Conservation (phyloP, 169 alveolate species). For the Plasmodium blacklocki region DNA sequence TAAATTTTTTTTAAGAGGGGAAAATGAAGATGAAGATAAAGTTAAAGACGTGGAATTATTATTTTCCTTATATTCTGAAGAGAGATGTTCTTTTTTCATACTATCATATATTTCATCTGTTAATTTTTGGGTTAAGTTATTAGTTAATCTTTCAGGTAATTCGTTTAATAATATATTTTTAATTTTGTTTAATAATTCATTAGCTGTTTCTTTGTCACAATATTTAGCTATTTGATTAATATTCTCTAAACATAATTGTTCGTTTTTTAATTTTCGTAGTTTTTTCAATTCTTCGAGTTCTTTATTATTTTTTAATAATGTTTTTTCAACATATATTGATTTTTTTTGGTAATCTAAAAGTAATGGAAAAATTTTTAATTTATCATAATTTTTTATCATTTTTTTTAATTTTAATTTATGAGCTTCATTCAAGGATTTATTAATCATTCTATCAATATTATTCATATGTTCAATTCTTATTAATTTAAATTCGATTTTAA, state of each 20-base stretch:
- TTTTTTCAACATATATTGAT: constrained; percentile 24
- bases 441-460: constrained; percentile 20
- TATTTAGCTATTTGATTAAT: constrained; percentile 29
- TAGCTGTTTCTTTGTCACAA: constrained; percentile 54
- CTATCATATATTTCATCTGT: constrained; percentile 46
- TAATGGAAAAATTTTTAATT: constrained; percentile 40
- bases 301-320: constrained; percentile 10
- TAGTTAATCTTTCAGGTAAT: constrained; percentile 33
- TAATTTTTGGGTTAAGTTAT: constrained; percentile 10
- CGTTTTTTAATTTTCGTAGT: constrained; percentile 27
- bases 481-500: constrained; percentile 42
- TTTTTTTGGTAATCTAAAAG: constrained; percentile 32
- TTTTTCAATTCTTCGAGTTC: constrained; percentile 23
- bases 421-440: constrained; percentile 12
- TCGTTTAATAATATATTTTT: constrained; percentile 44
- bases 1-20: constrained; percentile 1
- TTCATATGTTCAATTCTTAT: constrained; percentile 37
- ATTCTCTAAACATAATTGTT: constrained; percentile 10
- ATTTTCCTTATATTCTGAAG: no score
- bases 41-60: neutral
- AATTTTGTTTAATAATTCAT: constrained; percentile 12
- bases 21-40: constrained; percentile 2
- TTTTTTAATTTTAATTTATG: constrained; percentile 21
- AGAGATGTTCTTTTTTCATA: neutral
- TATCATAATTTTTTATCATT: constrained; percentile 53